These are phyloP conservation scores for Ceratobasidium sp. DNA, from an alignment of 1,284 basidiomycete species.

Conservation along the genomic window DNA sequence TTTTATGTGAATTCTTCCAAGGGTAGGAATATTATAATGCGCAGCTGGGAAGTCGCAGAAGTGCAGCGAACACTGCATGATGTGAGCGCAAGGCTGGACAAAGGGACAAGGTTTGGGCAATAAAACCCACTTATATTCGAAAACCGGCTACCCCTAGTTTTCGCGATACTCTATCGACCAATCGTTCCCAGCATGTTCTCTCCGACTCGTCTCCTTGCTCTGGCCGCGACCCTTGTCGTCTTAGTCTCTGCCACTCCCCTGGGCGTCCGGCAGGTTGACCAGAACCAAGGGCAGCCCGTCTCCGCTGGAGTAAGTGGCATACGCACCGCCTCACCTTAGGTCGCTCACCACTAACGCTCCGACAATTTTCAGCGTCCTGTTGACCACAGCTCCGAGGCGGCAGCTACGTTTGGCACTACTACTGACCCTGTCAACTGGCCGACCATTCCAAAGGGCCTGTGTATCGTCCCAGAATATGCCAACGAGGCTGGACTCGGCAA, in stretches of 20 bases:
- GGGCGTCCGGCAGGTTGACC: constrained; percentile 1
- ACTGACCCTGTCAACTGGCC: constrained; percentile 17
- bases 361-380: neutral
- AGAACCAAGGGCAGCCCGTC: constrained; percentile 33
- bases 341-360: neutral
- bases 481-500: constrained; percentile 23
- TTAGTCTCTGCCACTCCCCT: neutral
- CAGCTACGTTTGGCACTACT: constrained; percentile 20
- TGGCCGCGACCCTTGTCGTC: neutral
- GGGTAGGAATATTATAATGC: too few species aligned
- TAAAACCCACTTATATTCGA: neutral
- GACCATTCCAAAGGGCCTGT: neutral
- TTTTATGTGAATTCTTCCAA: too few species aligned
- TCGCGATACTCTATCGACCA: neutral
- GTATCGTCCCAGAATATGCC: constrained; percentile 27
- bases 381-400: neutral
- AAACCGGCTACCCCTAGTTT: neutral
- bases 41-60: too few species aligned
- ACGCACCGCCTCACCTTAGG: neutral
- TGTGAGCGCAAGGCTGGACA: too few species aligned
- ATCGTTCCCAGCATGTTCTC: too few species aligned
- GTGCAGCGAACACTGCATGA: too few species aligned
- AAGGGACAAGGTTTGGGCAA: too few species aligned
- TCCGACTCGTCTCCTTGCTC: neutral
- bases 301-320: constrained; percentile 6